Conservation (phyloP, 2,329 filamentous ascomycete genomes). For the Penicillium olsonii region DNA sequence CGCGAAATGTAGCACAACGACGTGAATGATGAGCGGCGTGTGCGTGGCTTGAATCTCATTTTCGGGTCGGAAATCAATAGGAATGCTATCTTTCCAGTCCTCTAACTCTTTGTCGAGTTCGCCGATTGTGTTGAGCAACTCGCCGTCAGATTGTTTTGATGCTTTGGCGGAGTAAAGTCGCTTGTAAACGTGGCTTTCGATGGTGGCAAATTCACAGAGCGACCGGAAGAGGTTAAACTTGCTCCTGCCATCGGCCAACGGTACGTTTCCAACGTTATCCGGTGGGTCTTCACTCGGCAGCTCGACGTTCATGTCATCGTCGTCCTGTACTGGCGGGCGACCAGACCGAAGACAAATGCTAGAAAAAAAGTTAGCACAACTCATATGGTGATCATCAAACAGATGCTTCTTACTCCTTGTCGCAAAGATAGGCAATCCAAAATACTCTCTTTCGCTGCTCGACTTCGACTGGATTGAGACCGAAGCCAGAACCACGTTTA, state of each 20-base stretch:
- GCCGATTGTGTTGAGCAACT: conserved; percentile 91
- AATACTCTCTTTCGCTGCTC: conserved; percentile 83
- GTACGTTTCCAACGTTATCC: conserved; percentile 94
- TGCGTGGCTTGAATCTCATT: conserved; percentile 93
- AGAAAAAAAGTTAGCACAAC: conserved; percentile 14
- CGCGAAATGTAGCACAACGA: conserved; percentile 91
- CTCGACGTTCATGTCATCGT: conserved; percentile 92
- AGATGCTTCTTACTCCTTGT: conserved; percentile 60
- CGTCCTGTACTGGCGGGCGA: conserved; percentile 70
- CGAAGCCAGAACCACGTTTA: conserved; percentile 89
- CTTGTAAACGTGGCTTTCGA: conserved; percentile 93
- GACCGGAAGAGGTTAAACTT: conserved; percentile 94
- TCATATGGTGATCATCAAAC: background rate
- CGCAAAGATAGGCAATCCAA: conserved; percentile 74
- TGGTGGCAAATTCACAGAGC: conserved; percentile 87
- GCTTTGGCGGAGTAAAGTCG: conserved; percentile 90
- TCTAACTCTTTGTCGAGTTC: conserved; percentile 89
- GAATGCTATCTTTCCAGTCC: conserved; percentile 94
- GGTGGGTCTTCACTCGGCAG: conserved; percentile 85
- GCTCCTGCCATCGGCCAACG: conserved; percentile 80
- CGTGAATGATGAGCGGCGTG: conserved; percentile 88
- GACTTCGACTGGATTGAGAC: conserved; percentile 88
- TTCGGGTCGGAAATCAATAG: conserved; percentile 94
- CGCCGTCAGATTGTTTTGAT: conserved; percentile 86
- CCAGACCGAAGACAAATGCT: conserved; percentile 71